Percentiles rank a stretch among this genome's conserved stretches.
Conservation (phyloP, 2,329 filamentous ascomycete species). For the Cercospora janseana region DNA sequence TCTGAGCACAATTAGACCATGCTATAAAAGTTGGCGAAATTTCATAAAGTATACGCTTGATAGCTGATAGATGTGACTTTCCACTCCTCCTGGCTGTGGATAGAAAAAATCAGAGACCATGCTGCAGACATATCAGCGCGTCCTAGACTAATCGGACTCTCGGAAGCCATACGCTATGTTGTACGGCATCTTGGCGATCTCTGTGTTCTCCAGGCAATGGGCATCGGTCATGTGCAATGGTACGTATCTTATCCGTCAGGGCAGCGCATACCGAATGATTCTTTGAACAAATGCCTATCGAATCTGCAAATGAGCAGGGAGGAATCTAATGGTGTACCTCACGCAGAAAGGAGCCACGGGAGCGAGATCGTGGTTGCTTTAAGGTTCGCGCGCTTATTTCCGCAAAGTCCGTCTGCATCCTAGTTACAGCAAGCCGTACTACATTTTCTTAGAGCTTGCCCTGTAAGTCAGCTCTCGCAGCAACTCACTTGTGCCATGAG, state of each 20-base stretch:
- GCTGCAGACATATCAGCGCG: constrained; percentile 37
- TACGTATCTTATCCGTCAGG: no score
- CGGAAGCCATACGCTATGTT: constrained; percentile 74
- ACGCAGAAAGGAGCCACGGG: background rate
- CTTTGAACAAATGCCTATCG: no score
- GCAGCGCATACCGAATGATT: no score
- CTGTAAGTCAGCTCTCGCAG: background rate
- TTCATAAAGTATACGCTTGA: constrained; percentile 58
- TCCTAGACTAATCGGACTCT: constrained; percentile 33
- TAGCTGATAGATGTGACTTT: constrained; percentile 97
- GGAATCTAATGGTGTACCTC: no score
- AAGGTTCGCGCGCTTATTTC: background rate
- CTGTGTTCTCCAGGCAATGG: no score
- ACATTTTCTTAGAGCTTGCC: background rate
- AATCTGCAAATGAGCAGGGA: no score
- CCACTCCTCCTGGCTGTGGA: constrained; percentile 88
- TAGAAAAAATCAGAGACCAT: constrained; percentile 99
- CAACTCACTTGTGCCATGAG: constrained; percentile 35
- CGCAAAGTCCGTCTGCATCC: background rate
- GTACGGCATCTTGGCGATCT: constrained; percentile 59
- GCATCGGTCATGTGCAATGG: no score
- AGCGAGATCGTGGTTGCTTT: background rate
- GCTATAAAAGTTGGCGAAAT: background rate
- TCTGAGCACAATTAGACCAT: constrained; percentile 47
- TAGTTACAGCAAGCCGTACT: constrained; percentile 5